Evolutionary conservation across 257 asterid genomes (phyloP).

Genomic region (Echites panduratus): DNA sequence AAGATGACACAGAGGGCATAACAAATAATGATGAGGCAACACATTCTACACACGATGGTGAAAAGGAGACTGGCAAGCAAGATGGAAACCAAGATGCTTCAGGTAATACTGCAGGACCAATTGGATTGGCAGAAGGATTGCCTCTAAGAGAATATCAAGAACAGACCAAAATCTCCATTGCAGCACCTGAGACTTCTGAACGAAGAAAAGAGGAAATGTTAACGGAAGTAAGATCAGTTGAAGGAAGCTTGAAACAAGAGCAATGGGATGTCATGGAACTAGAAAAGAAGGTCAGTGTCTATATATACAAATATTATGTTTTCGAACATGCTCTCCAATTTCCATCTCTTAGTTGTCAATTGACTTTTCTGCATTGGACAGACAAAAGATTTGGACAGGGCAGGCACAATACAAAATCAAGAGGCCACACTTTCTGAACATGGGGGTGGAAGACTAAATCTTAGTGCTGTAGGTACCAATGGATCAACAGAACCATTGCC

Average conservation of each 20-base stretch:
- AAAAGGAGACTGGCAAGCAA: neutral
- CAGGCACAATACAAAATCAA: neutral
- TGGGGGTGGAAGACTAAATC: neutral
- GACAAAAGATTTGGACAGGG: neutral
- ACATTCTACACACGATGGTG: neutral
- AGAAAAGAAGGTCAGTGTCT: neutral
- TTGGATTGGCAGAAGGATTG: neutral
- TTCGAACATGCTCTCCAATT: too few species aligned
- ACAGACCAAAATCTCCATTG: neutral
- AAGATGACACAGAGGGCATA: neutral
- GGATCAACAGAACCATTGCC: neutral
- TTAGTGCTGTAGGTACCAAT: too few species aligned
- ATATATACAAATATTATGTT: constrained; percentile 1
- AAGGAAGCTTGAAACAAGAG: neutral
- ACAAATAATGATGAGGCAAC: neutral
- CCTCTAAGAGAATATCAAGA: neutral
- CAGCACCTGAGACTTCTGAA: neutral
- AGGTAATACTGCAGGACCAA: neutral
- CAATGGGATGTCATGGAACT: neutral
- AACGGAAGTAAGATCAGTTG: neutral
- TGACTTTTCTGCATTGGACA: neutral
- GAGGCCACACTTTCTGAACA: neutral
- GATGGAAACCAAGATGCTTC: neutral
- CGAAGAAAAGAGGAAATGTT: neutral
- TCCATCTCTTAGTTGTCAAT: too few species aligned